Evolutionary conservation across 1,284 basidiomycete genomes (phyloP), one percentile per base, ranked within the genome.

Genomic region (Athelia sp.): DNA sequence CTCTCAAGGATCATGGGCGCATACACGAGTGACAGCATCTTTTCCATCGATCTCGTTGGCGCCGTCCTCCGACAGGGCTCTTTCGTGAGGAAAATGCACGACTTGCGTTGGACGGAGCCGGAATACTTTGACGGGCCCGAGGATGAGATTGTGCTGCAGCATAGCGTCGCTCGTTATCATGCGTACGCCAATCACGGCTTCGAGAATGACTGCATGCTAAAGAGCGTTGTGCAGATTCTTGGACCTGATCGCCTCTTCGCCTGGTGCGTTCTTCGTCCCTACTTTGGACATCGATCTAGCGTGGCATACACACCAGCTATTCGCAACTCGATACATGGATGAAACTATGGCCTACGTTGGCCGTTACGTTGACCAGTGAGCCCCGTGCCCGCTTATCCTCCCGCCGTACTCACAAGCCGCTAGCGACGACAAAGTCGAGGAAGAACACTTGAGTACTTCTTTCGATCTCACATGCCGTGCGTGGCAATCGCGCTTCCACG

Each of bases 11-110:
- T 80, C 3, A 54, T 72, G 52, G 61, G 62, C 14, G 74, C 74
- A 1, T 80, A 81, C 54, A 59, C 56, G 0, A 69, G 78, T 43
- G 71, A 76, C 35, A 65, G 72, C 43, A 62, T 68, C 1, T 80
- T 76, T 53, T 80, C 77, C 1, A 58, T 78, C 1, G 78, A 80
- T n/a, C 66, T 81, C 2, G 69, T 71, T 0, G 75, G 75, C 4
- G 78, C 79, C 2, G 78, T 29, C 26, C 13, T 29, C 4, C 26
- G 26, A 4, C 26, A 29, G 13, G 26, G 26, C 26, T 29, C 26
- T 6, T 29, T 29, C 26, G 26, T 29, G 6, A 29, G 13, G 26
- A 29, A 29, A 29, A 29, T 29, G 26, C 26, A 29, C 6, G 26
- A 79, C 13, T 66, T 84, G 2, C 68, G 70, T 0, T 84, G 81